A percentile compares a stretch with the other conserved stretches of the same genome.
Evolutionary conservation across 352 stramenopile species (phyloP).

Genomic region (Phytophthora pistaciae): DNA sequence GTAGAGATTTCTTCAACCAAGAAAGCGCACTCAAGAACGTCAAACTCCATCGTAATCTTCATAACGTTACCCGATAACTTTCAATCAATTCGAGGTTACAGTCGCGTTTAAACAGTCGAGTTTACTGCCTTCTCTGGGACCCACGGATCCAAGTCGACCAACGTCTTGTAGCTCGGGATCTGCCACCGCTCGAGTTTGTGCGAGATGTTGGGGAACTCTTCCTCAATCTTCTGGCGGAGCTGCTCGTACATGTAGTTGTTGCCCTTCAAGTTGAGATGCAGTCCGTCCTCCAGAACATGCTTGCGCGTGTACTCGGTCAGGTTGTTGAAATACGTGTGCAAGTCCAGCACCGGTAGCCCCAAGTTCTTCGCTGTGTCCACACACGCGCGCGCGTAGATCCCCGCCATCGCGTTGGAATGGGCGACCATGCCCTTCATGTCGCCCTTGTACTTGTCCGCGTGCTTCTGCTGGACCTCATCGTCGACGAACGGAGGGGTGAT

Average conservation of each 20-base stretch:
- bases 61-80: neutral
- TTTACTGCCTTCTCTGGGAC: conserved; percentile 1
- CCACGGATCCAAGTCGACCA: conserved; percentile 18
- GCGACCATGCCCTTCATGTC: conserved; percentile 31
- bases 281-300: conserved; percentile 46
- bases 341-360: conserved; percentile 45
- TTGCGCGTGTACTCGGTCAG: conserved; percentile 38
- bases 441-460: conserved; percentile 17
- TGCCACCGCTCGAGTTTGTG: neutral
- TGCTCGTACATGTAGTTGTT: conserved; percentile 44
- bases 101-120: neutral
- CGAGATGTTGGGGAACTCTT: conserved; percentile 24
- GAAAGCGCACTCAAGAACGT: neutral
- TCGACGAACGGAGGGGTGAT: conserved; percentile 44
- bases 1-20: neutral
- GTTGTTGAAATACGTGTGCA: conserved; percentile 51
- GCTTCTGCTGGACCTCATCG: conserved; percentile 29
- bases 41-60: neutral
- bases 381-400: conserved; percentile 53
- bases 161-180: conserved; percentile 3
- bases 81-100: neutral
- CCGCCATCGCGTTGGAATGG: conserved; percentile 49
- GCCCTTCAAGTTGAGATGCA: conserved; percentile 58
- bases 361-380: conserved; percentile 44
- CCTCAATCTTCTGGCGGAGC: conserved; percentile 14